Base-by-base conservation (phyloP, 2,329 filamentous ascomycete genomes). In the Leptographium procerum region DNA sequence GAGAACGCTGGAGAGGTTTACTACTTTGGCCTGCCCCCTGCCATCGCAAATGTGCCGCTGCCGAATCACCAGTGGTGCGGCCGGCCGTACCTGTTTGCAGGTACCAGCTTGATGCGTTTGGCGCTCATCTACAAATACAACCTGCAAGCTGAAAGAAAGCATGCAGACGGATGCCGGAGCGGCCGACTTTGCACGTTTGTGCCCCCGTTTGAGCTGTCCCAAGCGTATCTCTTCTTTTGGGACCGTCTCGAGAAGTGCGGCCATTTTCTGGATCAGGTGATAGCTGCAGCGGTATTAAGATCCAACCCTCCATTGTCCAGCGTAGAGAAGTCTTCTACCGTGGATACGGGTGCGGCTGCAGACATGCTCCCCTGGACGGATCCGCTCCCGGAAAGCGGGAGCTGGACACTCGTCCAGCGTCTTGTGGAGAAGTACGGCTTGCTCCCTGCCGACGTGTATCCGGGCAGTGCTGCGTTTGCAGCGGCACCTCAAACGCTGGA, bases 81-180 rank as follows among this genome's bases (percentile, higher is more conserved):
- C 9, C 52, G 52, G 8, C 52, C 52, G 3, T 54, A 54, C 16
- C 34, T 54, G 22, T 54, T 43, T 54, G 52, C 52, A 26, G 52
- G 33, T 34, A 54, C 52, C 4, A 40, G 33, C 33, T 14, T 54
- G 33, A 34, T 24, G 11, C 52, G 52, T 5, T 24, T 54, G 52
- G 52, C 52, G 11, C 31, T 54, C 33, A 54, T 54, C 33, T 34
- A 43, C 52, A 54, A 43, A n/a, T 54, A 54, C 52, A 54, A 43
- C 34, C 52, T 54, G 29, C n/a, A 24, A 19, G 19, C 33, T 11
- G 31, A 34, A 11, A 22, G 51, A 31, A 34, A 2, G 11, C 22
- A 54, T 24, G 22, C 24, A 13, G 19, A 14, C 31, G 22, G 33
- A 26, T 26, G 22, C n/a, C 52, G 26, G 19, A n/a, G 13, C 19